A percentile compares a stretch with the other conserved stretches of the same genome.
phyloP scores from a whole-genome alignment of 208 protist species.

The Crithidia thermophila region DNA sequence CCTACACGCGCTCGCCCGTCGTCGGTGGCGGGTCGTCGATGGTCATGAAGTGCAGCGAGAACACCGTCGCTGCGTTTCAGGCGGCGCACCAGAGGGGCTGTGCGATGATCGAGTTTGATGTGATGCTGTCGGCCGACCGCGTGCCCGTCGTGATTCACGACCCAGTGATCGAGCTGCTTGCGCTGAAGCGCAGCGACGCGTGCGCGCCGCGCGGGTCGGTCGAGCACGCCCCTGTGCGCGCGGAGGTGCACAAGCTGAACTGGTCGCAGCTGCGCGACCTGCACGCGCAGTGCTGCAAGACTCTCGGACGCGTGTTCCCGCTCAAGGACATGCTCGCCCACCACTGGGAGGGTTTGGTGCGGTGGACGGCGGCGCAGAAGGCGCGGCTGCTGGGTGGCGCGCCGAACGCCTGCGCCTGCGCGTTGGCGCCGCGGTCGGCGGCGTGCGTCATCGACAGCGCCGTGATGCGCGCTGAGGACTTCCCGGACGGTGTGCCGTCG shows the following conservation, averaged over 20 bases:
- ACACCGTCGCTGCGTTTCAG: constrained; percentile 74
- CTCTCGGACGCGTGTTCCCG: constrained; percentile 38
- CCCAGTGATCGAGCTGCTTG: constrained; percentile 70
- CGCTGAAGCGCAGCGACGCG: constrained; percentile 32
- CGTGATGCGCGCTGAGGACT: constrained; percentile 59
- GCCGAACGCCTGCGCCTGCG: constrained; percentile 28
- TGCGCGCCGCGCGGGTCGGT: constrained; percentile 5
- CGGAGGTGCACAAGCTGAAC: constrained; percentile 68
- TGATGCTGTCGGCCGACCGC: constrained; percentile 81
- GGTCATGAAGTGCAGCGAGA: constrained; percentile 69
- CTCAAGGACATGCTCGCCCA: constrained; percentile 64
- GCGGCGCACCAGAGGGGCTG: constrained; percentile 72
- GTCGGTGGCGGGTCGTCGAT: constrained; percentile 17
- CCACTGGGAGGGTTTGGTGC: constrained; percentile 49
- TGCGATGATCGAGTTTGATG: constrained; percentile 84
- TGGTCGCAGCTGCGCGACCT: constrained; percentile 59
- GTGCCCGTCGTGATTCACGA: constrained; percentile 85
- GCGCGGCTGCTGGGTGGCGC: constrained; percentile 12
- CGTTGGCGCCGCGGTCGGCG: not conserved
- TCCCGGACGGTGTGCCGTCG: constrained; percentile 69
- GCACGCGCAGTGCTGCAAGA: constrained; percentile 62
- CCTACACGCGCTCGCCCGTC: constrained; percentile 54
- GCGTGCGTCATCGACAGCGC: constrained; percentile 16
- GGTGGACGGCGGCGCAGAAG: constrained; percentile 8
- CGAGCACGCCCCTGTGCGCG: constrained; percentile 46